Conservation (phyloP, 2,329 filamentous ascomycete genomes). For the Microascus cirrosus region DNA sequence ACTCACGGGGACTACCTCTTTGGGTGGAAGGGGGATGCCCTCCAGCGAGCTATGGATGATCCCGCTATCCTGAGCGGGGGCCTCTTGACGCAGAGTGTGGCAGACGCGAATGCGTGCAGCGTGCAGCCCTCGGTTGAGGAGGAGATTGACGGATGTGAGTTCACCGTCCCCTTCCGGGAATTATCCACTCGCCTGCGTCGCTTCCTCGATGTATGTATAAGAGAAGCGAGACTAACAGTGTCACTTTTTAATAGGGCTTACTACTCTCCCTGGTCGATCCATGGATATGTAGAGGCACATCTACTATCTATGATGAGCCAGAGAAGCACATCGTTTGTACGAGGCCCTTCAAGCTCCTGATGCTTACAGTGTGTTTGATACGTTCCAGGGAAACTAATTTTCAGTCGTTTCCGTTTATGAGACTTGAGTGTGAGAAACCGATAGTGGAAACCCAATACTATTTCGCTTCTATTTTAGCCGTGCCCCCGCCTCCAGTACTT, state of each 20-base stretch:
- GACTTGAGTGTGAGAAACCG: no score
- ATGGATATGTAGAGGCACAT: no score
- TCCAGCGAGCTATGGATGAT: conserved; percentile 13
- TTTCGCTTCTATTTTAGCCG: no score
- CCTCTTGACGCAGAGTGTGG: conserved; percentile 19
- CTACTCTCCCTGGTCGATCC: background rate
- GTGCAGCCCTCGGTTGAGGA: conserved; percentile 16
- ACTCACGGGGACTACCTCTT: conserved; percentile 23
- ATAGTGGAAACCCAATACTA: no score
- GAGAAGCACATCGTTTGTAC: no score
- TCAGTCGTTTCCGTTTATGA: no score
- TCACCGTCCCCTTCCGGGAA: background rate
- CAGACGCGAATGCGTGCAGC: conserved; percentile 20
- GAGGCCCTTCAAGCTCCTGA: no score
- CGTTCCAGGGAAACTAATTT: no score
- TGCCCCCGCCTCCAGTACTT: no score
- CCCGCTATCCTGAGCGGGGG: conserved; percentile 10
- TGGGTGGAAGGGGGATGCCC: no score
- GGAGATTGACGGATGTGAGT: conserved; percentile 21
- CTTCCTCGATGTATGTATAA: background rate
- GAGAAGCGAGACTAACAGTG: background rate
- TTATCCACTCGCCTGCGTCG: background rate
- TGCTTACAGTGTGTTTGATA: no score
- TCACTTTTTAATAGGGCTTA: background rate
- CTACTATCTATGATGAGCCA: no score